Base-by-base conservation (phyloP, 176 grass and related monocot genomes). In the Neostapfia colusana region DNA sequence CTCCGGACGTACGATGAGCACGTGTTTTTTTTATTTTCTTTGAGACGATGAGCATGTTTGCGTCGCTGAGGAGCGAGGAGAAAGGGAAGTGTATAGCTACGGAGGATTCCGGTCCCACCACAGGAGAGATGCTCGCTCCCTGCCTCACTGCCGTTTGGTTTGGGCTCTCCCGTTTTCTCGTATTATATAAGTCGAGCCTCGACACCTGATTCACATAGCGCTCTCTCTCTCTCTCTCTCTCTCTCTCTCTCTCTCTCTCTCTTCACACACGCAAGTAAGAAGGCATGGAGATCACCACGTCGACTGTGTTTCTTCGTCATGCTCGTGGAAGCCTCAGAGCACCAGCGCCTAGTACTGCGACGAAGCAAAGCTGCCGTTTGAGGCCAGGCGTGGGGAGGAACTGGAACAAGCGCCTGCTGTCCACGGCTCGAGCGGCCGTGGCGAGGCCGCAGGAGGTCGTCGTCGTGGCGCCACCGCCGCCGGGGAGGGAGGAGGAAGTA, bases 61-160 rank as follows among this genome's bases (percentile, higher is more conserved):
- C 36, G 2, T 11, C 11, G 14, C 14, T 48, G 48, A 51, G 6
- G 10, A 54, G 10, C 10, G 2, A 21, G 10, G 6, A 21, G 2
- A n/a, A 5, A 35, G 12, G 14, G 4, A 66, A 66, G 40, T 5
- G 0, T 12, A 41, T 26, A 6, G 11, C 27, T 5, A 41, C 4
- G n/a, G 28, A 43, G 78, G 83, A 87, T 90, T 87, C 88, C 80
- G 9, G 59, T 44, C 68, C 83, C 45, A 38, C 62, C 91, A 65
- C 81, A 53, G 18, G 51, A 17, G 55, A 82, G 69, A 88, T 87
- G 84, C 73, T 77, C 74, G 45, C 16, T 64, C 43, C 26, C 21
- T 67, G 54, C 60, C 21, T n/a, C n/a, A n/a, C 31, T 31, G 31
- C 31, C 31, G 31, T 3, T 31, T 31, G 31, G 23, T 82, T 72